Evolutionary conservation across 2,329 filamentous ascomycete species (phyloP).

Genomic region (Lasiodiplodia sp.): DNA sequence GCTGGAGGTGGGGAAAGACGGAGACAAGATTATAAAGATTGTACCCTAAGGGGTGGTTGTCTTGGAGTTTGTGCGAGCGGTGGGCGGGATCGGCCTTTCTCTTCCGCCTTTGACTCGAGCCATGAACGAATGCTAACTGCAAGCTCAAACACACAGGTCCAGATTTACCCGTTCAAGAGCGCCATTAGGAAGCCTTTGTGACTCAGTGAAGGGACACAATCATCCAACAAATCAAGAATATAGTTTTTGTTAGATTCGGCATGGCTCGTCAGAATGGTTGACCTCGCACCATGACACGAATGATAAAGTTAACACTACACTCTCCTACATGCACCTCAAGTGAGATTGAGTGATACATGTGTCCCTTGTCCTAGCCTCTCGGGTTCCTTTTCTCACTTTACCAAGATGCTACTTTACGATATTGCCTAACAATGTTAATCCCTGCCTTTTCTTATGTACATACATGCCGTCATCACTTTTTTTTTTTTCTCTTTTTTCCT

Average conservation of each 20-base stretch:
- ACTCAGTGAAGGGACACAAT: background rate
- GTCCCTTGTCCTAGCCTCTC: background rate
- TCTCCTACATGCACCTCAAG: too few relatives aligned
- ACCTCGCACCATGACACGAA: background rate
- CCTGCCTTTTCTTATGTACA: too few relatives aligned
- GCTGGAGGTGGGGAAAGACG: too few relatives aligned
- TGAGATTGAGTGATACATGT: too few relatives aligned
- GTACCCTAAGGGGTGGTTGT: too few relatives aligned
- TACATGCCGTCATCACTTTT: too few relatives aligned
- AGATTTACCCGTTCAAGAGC: conserved; percentile 58
- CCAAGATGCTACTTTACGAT: too few relatives aligned
- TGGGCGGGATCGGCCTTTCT: background rate
- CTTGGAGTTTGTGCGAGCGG: too few relatives aligned
- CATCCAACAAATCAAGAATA: background rate
- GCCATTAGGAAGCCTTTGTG: conserved; percentile 54
- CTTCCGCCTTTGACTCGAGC: background rate
- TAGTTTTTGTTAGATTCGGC: background rate
- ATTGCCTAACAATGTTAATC: too few relatives aligned
- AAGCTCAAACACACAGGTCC: conserved; percentile 30
- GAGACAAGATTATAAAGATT: too few relatives aligned
- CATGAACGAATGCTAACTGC: background rate
- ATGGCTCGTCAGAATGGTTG: background rate
- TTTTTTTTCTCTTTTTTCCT: too few relatives aligned
- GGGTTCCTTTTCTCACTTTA: too few relatives aligned
- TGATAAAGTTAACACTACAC: background rate